Evolutionary conservation across 495 filamentous ascomycete species (phyloP).

Genomic region (Tetracladium marchalianum): DNA sequence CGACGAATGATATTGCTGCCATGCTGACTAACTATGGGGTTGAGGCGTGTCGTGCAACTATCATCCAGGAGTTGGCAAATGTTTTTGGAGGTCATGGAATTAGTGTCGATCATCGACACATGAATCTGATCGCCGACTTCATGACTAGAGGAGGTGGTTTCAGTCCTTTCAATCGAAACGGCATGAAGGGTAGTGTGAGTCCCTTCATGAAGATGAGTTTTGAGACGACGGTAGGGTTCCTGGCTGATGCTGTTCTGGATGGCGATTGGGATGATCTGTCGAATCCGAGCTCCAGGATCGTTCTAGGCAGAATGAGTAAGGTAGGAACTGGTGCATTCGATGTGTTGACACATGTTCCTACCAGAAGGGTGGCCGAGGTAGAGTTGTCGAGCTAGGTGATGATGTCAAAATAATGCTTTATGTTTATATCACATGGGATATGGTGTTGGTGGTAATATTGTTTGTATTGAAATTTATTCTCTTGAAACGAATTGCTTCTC

Average conservation of each 20-base stretch:
- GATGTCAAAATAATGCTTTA: no score
- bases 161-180: conserved; percentile 82
- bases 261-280: conserved; percentile 81
- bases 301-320: conserved; percentile 69
- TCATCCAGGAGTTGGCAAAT: conserved; percentile 75
- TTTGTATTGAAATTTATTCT: no score
- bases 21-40: conserved; percentile 84
- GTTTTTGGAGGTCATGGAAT: conserved; percentile 93
- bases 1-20: conserved; percentile 85
- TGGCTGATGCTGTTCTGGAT: conserved; percentile 84
- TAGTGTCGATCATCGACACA: conserved; percentile 80
- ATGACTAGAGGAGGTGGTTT: conserved; percentile 90
- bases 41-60: conserved; percentile 77
- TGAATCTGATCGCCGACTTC: conserved; percentile 91
- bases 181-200: conserved; percentile 68
- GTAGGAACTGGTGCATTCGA: conserved; percentile 91
- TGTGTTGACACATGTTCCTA: conserved; percentile 43
- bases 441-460: no score
- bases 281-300: conserved; percentile 79
- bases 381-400: neutral
- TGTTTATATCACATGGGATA: no score
- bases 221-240: conserved; percentile 89
- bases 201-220: conserved; percentile 98
- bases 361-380: conserved; percentile 8
- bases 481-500: no score